A percentile compares a stretch with the other conserved stretches of the same genome.
Conservation (phyloP, 2,329 filamentous ascomycete species). For the Coleophoma crateriformis region DNA sequence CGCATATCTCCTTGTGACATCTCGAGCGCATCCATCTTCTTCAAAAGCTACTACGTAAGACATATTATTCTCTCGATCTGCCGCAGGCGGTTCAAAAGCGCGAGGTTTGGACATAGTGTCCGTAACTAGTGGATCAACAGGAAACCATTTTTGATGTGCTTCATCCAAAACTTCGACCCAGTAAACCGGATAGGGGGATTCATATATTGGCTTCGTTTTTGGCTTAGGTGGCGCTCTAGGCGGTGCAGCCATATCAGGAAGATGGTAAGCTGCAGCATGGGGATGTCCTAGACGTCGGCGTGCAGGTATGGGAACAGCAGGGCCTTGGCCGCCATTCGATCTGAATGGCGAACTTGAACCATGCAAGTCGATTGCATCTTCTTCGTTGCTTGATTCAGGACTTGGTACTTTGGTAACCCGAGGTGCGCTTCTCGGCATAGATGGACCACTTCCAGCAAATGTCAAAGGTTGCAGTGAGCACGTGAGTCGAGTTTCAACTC, state of each 20-base stretch:
- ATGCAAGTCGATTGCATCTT: slow-evolving; percentile 8
- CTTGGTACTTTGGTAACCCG: slow-evolving; percentile 15
- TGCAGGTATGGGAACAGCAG: slow-evolving; percentile 13
- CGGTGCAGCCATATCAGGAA: slow-evolving; percentile 36
- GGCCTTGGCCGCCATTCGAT: slow-evolving; percentile 1
- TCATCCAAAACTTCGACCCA: slow-evolving; percentile 92
- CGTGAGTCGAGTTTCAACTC: slow-evolving; percentile 75
- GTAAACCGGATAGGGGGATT: slow-evolving; percentile 77
- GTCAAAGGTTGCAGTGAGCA: slow-evolving; percentile 80
- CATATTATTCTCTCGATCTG: slow-evolving; percentile 70
- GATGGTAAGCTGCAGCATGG: slow-evolving; percentile 43
- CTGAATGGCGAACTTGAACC: slow-evolving; percentile 7
- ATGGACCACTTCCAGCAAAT: slow-evolving; percentile 33
- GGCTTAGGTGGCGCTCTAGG: slow-evolving; percentile 28
- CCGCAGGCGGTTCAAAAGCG: slow-evolving; percentile 76
- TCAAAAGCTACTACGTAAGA: slow-evolving; percentile 84
- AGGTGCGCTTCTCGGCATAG: slow-evolving; percentile 25
- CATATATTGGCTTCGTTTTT: slow-evolving; percentile 44
- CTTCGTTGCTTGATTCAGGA: slow-evolving; percentile 26
- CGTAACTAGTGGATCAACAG: slow-evolving; percentile 81
- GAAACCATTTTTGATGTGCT: slow-evolving; percentile 85
- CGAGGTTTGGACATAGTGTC: slow-evolving; percentile 69
- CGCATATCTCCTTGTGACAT: slow-evolving; percentile 83
- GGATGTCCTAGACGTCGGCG: slow-evolving; percentile 26
- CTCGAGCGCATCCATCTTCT: slow-evolving; percentile 68